Evolutionary conservation across 805 yeast genomes (phyloP).

Genomic region (Yarrowia porcina): DNA sequence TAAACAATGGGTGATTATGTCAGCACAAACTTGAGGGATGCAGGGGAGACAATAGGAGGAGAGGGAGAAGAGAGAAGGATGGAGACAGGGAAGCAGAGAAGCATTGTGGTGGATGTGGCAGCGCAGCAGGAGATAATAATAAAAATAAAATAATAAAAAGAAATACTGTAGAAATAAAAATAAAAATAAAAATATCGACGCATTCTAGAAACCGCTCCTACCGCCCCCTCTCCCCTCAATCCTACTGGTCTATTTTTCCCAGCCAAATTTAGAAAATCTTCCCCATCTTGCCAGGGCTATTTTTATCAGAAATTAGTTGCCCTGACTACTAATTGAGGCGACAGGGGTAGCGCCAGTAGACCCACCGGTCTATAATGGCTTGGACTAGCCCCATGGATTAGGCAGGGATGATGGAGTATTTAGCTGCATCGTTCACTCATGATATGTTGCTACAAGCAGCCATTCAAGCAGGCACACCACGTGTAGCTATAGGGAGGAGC

Average conservation of each 20-base stretch:
- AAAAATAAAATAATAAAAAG: too few species aligned
- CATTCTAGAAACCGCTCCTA: too few species aligned
- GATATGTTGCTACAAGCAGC: background rate
- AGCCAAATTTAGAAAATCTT: too few species aligned
- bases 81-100: too few species aligned
- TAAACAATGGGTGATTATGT: background rate
- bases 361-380: background rate
- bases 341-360: background rate
- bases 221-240: too few species aligned
- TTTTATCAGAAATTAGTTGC: background rate
- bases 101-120: too few species aligned
- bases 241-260: too few species aligned
- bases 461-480: background rate
- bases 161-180: too few species aligned
- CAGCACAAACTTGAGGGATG: background rate
- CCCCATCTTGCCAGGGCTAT: background rate
- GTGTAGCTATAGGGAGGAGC: background rate
- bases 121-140: too few species aligned
- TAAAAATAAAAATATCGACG: too few species aligned
- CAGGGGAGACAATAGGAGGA: background rate
- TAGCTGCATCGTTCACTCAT: background rate
- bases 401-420: background rate
- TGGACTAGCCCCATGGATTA: background rate
- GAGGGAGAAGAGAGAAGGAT: too few species aligned
- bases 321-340: conserved; percentile 1